Evolutionary conservation across 306 rosid species (phyloP).

Genomic region (Ceratonia siliqua): DNA sequence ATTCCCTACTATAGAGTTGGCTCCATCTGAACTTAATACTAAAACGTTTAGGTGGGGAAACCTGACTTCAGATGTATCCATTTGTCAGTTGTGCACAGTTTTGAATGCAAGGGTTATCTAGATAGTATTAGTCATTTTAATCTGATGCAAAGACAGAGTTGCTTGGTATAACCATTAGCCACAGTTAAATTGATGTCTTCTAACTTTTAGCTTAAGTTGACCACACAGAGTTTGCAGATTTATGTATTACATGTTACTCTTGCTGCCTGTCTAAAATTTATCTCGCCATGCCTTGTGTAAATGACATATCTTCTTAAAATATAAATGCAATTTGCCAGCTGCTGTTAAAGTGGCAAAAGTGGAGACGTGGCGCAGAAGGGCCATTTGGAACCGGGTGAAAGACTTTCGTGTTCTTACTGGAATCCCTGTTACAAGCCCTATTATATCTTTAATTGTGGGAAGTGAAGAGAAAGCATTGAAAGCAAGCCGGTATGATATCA

Average conservation of each 20-base stretch:
- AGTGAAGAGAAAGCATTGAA: conserved; percentile 82
- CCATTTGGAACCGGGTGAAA: conserved; percentile 70
- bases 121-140: background rate
- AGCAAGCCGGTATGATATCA: conserved; percentile 69
- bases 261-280: background rate
- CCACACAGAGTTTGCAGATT: background rate
- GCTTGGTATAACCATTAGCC: background rate
- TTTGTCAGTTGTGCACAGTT: background rate
- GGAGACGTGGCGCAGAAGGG: conserved; percentile 86
- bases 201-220: background rate
- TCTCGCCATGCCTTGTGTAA: background rate
- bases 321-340: conserved; percentile 59
- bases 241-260: conserved; percentile 5
- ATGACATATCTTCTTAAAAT: conserved; percentile 6
- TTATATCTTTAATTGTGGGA: conserved; percentile 85
- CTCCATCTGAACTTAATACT: background rate
- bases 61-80: conserved; percentile 5
- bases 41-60: conserved; percentile 4
- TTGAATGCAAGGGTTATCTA: background rate
- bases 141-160: background rate
- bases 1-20: background rate
- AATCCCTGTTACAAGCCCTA: conserved; percentile 81
- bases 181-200: background rate
- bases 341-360: conserved; percentile 71
- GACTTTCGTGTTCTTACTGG: conserved; percentile 83